Percentiles rank a stretch among this genome's conserved stretches.
These are phyloP conservation scores for Lathyrus tuberosus DNA, from an alignment of 306 rosid genomes.

Conservation along the genomic window DNA sequence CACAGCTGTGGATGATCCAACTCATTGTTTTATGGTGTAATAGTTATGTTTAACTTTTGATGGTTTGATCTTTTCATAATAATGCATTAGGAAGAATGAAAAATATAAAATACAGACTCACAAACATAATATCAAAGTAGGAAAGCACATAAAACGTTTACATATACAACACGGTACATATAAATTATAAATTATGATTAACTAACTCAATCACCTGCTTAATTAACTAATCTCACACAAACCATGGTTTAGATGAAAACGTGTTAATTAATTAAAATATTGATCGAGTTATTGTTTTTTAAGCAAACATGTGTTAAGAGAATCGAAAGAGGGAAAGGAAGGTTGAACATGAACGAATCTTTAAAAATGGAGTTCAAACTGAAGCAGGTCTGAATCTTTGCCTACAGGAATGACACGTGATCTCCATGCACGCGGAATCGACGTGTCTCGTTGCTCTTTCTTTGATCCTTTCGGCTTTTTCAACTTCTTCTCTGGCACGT, in stretches of 20 bases:
- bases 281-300: background rate
- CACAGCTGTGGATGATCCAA: too few relatives aligned
- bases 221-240: constrained; percentile 20
- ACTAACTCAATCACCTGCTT: background rate
- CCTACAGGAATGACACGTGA: constrained; percentile 95
- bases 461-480: constrained; percentile 78
- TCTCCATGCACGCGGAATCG: constrained; percentile 91
- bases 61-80: background rate
- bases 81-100: too few relatives aligned
- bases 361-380: background rate
- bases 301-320: background rate
- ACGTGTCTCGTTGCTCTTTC: constrained; percentile 65
- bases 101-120: background rate
- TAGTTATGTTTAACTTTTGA: background rate
- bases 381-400: constrained; percentile 77
- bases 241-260: background rate
- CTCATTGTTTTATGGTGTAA: too few relatives aligned
- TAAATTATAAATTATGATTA: background rate
- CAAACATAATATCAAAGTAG: background rate
- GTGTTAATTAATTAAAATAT: constrained; percentile 10
- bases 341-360: background rate
- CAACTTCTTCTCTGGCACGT: constrained; percentile 86
- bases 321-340: too few relatives aligned
- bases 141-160: constrained; percentile 13
- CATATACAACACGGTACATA: background rate